Base-by-base conservation (phyloP, 2,329 filamentous ascomycete genomes). In the Aspergillus uvarum region DNA sequence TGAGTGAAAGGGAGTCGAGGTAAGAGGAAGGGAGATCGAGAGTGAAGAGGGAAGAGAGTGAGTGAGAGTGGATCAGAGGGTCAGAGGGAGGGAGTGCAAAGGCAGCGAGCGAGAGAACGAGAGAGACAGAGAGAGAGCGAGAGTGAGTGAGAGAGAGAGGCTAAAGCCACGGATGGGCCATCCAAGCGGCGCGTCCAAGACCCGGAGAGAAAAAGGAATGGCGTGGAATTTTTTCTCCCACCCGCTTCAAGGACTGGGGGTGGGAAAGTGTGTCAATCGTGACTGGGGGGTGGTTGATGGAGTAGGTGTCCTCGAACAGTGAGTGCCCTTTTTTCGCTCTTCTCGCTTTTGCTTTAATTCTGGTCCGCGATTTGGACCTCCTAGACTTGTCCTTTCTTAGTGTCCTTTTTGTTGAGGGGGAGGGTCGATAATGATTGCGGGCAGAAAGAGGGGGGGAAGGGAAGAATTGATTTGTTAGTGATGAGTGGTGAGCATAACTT, bases 191-290 rank as follows among this genome's bases (percentile, higher is more conserved):
- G 66, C 66, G 64, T 60, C 58, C 53, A 59, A 66, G 60, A 65
- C 59, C 63, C 66, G 63, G 59, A 60, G 56, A 63, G 63, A 68
- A 69, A 70, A 54, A 64, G 67, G 67, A 67, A 69, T 68, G 60
- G 67, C 65, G 67, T 65, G 63, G 58, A 63, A 60, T 64, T 55
- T 54, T 64, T 64, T 62, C 62, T 64, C 58, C 61, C 61, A 57
- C 61, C 61, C 59, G 56, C 59, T 61, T 59, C 59, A 54, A 52
- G 51, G 57, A 52, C 50, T 56, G 56, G 49, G 59, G 56, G 38
- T 47, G 58, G 49, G 51, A 48, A 51, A 53, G 38, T 44, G 38
- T 44, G 38, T 44, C 38, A 44, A 19, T 44, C 16, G 38, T 48
- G 38, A 24, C 53, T 55, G n/a, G 42, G 52, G 31, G 38, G 32